phyloP scores from a whole-genome alignment of 1,284 basidiomycete genomes.

The Cutaneotrichosporon curvatum region DNA sequence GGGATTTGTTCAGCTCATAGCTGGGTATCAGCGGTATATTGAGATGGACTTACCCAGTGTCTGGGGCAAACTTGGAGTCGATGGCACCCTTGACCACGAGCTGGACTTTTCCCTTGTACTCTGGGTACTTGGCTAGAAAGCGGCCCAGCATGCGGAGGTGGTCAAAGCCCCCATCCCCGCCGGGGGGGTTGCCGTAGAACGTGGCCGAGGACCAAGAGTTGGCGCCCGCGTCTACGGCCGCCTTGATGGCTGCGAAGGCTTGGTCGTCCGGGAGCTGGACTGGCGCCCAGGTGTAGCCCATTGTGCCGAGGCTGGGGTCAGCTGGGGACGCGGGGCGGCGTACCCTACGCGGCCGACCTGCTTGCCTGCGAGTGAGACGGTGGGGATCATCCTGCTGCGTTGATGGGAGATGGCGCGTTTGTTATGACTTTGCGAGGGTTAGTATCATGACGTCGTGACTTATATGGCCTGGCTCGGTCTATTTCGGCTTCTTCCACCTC shows the following conservation, averaged over 20 bases:
- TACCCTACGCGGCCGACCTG: conserved; percentile 33
- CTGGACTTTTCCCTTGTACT: conserved; percentile 52
- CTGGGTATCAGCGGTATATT: conserved; percentile 19
- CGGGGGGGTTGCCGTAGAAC: conserved; percentile 37
- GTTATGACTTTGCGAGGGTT: too few species aligned
- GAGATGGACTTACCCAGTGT: conserved; percentile 11
- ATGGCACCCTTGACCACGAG: conserved; percentile 53
- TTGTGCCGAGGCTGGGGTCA: conserved; percentile 47
- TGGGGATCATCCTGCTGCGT: conserved; percentile 16
- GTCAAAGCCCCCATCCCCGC: conserved; percentile 20
- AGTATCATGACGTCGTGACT: too few species aligned
- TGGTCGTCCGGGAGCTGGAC: conserved; percentile 52
- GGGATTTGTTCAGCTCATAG: conserved; percentile 47
- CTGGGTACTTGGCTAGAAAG: conserved; percentile 50
- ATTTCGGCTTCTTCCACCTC: too few species aligned
- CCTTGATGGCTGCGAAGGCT: conserved; percentile 58
- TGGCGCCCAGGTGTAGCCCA: conserved; percentile 54
- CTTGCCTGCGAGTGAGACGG: conserved; percentile 29
- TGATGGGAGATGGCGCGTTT: neutral
- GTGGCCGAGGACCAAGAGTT: conserved; percentile 47
- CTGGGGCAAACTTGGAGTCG: conserved; percentile 11
- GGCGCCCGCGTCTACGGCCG: conserved; percentile 53
- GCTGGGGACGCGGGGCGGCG: neutral
- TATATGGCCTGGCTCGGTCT: too few species aligned
- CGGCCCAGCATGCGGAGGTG: conserved; percentile 40